phyloP scores from a whole-genome alignment of 306 rosid species.

The Prinsepia uniflora region DNA sequence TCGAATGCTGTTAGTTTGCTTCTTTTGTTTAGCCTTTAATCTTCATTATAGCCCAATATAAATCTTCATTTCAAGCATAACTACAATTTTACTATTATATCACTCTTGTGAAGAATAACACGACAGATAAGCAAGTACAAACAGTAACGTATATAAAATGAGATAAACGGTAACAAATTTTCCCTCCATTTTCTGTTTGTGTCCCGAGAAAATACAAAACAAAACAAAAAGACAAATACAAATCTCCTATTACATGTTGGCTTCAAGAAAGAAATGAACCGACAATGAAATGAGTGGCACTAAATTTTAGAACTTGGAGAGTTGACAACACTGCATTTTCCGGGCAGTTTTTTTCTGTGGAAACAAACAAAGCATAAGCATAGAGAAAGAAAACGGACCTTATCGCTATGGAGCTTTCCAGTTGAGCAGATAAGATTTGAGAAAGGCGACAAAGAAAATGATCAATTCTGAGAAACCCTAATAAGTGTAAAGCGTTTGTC shows the following conservation, averaged over 20 bases:
- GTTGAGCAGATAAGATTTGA: background rate
- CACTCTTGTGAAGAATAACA: background rate
- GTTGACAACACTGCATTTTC: background rate
- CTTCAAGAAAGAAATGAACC: background rate
- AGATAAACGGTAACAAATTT: background rate
- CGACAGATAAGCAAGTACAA: background rate
- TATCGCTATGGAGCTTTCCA: conserved; percentile 2
- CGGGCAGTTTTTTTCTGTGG: conserved; percentile 5
- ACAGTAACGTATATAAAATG: background rate
- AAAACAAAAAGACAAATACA: background rate
- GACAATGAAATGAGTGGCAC: background rate
- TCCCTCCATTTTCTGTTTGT: background rate
- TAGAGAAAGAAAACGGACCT: conserved; percentile 24
- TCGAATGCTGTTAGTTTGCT: background rate
- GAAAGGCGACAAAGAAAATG: background rate
- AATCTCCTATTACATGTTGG: background rate
- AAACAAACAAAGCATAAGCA: conserved; percentile 20
- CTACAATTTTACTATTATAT: background rate
- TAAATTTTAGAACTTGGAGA: background rate
- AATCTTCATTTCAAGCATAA: background rate
- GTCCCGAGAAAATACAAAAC: background rate
- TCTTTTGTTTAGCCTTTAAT: background rate
- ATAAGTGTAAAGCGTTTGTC: background rate
- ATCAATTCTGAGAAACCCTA: background rate
- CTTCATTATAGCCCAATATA: background rate